Percentiles rank a stretch among this genome's conserved stretches.
Conservation (phyloP, 2,329 filamentous ascomycete genomes). For the Paracorniculantispora psalliotae region DNA sequence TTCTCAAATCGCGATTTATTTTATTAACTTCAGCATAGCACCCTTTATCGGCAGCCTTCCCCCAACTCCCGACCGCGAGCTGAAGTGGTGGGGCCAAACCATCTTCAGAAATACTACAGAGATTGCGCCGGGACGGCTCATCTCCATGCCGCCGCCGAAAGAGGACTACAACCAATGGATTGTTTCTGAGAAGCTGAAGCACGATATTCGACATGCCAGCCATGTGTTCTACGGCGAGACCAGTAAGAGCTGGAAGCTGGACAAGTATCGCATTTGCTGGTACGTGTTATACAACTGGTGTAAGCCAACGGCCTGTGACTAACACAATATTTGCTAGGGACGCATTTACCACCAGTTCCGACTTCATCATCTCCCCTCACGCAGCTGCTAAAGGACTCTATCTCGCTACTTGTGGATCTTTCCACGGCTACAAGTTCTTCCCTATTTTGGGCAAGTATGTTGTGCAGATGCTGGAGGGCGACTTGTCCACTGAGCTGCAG, state of each 20-base stretch:
- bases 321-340: constrained; percentile 43
- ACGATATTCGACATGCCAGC: constrained; percentile 54
- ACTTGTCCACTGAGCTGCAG: constrained; percentile 37
- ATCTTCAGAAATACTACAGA: constrained; percentile 55
- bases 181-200: constrained; percentile 48
- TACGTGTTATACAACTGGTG: constrained; percentile 29
- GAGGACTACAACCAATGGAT: constrained; percentile 61
- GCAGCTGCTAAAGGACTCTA: constrained; percentile 48
- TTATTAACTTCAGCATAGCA: constrained; percentile 34
- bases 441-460: constrained; percentile 60
- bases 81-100: constrained; percentile 59
- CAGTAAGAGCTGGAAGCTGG: constrained; percentile 51
- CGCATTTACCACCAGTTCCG: constrained; percentile 55
- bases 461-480: constrained; percentile 47
- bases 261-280: constrained; percentile 63
- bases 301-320: neutral
- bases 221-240: constrained; percentile 55
- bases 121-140: constrained; percentile 44
- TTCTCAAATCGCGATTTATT: too few species aligned
- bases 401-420: constrained; percentile 60
- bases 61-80: constrained; percentile 42
- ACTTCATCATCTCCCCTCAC: constrained; percentile 60
- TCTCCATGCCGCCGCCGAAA: constrained; percentile 53
- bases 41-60: constrained; percentile 55
- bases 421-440: constrained; percentile 65